Evolutionary conservation across 371 early-diverging fungal species (phyloP).

Genomic region (Mortierella sp.): DNA sequence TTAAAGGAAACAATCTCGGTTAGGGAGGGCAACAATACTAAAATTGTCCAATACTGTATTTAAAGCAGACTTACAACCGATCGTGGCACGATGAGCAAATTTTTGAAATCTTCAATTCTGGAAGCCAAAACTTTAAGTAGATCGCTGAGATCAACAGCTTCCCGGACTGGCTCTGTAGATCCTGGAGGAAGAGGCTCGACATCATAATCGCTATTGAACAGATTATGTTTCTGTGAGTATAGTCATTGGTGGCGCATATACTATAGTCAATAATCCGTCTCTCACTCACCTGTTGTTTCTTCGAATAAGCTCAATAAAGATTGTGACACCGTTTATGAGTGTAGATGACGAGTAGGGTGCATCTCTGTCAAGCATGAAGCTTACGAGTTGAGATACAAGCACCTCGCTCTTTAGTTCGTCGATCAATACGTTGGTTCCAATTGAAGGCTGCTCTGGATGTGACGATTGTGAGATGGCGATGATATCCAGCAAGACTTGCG

Average conservation of each 20-base stretch:
- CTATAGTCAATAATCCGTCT: background rate
- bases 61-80: conserved; percentile 61
- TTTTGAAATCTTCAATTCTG: conserved; percentile 75
- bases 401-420: conserved; percentile 84
- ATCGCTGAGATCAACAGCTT: conserved; percentile 81
- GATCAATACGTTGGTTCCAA: conserved; percentile 79
- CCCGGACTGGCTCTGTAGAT: conserved; percentile 37
- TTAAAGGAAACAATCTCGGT: background rate
- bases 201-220: conserved; percentile 65
- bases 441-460: conserved; percentile 75
- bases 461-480: conserved; percentile 89
- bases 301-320: conserved; percentile 96
- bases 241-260: too few relatives aligned
- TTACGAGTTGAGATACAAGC: conserved; percentile 77
- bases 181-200: conserved; percentile 56
- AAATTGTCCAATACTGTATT: background rate
- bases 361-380: conserved; percentile 87
- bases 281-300: conserved; percentile 80
- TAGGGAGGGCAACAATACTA: background rate
- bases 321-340: conserved; percentile 90
- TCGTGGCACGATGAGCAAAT: conserved; percentile 69
- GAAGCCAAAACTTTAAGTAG: conserved; percentile 84
- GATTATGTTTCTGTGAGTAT: background rate
- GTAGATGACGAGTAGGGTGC: conserved; percentile 86
- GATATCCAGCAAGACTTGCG: conserved; percentile 92